Conservation (phyloP, 2,329 filamentous ascomycete genomes). For the Endocalyx cinctus region DNA sequence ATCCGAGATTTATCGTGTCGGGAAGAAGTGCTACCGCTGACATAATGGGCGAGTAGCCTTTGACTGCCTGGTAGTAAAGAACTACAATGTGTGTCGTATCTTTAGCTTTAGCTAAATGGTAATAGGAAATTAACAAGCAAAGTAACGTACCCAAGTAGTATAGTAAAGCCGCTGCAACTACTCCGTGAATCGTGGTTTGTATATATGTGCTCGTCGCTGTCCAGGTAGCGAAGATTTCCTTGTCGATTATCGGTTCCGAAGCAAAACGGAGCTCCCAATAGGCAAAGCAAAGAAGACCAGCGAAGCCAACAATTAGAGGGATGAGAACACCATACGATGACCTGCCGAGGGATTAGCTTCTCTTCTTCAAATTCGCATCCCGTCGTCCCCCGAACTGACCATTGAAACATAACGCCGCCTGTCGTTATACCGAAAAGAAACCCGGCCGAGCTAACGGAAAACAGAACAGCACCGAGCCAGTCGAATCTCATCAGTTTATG, state of each 20-base stretch:
- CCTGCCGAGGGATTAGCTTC: constrained; percentile 3
- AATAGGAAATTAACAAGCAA: not conserved
- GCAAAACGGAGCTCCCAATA: constrained; percentile 51
- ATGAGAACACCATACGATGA: constrained; percentile 56
- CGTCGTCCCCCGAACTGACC: constrained; percentile 29
- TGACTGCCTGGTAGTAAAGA: constrained; percentile 47
- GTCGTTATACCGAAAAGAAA: constrained; percentile 44
- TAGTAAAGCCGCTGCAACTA: constrained; percentile 11
- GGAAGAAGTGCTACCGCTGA: constrained; percentile 55
- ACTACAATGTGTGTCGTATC: constrained; percentile 28
- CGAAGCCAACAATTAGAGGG: constrained; percentile 52
- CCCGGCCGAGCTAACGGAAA: constrained; percentile 39
- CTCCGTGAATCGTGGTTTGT: constrained; percentile 12
- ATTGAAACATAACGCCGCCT: constrained; percentile 63
- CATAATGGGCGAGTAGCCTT: constrained; percentile 49
- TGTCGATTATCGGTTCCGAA: constrained; percentile 34
- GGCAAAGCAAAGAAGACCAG: constrained; percentile 47
- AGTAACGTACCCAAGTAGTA: constrained; percentile 26
- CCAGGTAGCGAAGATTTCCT: constrained; percentile 11
- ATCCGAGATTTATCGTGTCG: constrained; percentile 59
- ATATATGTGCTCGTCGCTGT: constrained; percentile 12
- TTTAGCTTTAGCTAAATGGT: not conserved
- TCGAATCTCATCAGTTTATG: constrained; percentile 54
- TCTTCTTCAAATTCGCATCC: not conserved
- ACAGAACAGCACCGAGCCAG: constrained; percentile 58